Evolutionary conservation across 2,329 filamentous ascomycete genomes (phyloP), one percentile per base, ranked within the genome.

Genomic region (Ophiostoma tasmaniense): DNA sequence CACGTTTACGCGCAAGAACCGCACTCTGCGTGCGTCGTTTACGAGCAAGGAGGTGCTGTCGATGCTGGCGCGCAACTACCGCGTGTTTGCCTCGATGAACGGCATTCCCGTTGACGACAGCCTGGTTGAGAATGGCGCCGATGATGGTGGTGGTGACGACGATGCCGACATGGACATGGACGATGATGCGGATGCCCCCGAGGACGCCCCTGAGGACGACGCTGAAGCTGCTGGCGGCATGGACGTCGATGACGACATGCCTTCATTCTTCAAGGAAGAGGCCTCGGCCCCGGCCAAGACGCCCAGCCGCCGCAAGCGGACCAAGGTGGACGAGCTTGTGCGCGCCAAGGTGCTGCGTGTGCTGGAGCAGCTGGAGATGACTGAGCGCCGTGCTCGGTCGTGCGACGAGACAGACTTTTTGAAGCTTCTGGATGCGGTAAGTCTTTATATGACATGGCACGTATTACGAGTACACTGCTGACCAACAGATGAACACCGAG

Each of bases 381-480:
- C 89, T 2, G 92, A 96, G 71, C 92, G 90, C 80, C 84, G 94
- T 73, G 87, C 93, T 13, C 85, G 92, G 71, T 89, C 95, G 82
- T 96, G 93, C 75, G 93, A 97, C 75, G 92, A 98, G 80, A 93
- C 90, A 67, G 93, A 97, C 75, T 98, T 97, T 76, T 80, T 99
- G 76, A 89, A 89, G 74, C 78, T 97, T 73, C 79, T 97, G 52
- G 84, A 83, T 73, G 90, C 90, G 1, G 75, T 76, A 70, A 33
- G 74, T 73, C n/a, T 28, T n/a, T 61, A 28, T 66, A 14, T 65
- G 28, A 8, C 65, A 30, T 59, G 8, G 50, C 33, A 33, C 33
- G 3, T 13, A 1, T 37, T 22, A 6, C 20, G 22, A 37, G n/a
- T 7, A 52, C 37, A 20, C 7, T 64, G 37, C 62, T 66, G 52